phyloP scores from a whole-genome alignment of 371 early-diverging fungal species.

The Apophysomyces elegans region DNA sequence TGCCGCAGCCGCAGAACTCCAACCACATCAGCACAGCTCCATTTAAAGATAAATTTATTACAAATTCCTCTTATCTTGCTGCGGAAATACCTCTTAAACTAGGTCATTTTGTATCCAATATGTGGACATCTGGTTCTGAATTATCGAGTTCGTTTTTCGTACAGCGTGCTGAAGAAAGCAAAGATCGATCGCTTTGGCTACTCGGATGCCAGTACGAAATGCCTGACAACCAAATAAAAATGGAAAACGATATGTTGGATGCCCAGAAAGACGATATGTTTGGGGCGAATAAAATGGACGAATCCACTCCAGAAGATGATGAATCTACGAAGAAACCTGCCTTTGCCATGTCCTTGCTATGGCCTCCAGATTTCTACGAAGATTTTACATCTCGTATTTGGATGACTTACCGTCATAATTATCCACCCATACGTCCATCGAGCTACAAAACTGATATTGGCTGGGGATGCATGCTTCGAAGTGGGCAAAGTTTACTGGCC shows the following conservation, averaged over 20 bases:
- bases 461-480: slow-evolving; percentile 98
- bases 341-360: slow-evolving; percentile 28
- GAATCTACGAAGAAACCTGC: slow-evolving; percentile 8
- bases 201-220: slow-evolving; percentile 35
- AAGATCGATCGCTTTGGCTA: slow-evolving; percentile 37
- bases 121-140: slow-evolving; percentile 48
- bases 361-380: slow-evolving; percentile 62
- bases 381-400: slow-evolving; percentile 84
- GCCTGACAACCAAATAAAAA: slow-evolving; percentile 22
- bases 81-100: slow-evolving; percentile 57
- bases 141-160: slow-evolving; percentile 31
- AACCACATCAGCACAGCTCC: slow-evolving; percentile 52
- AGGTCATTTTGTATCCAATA: slow-evolving; percentile 53
- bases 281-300: not conserved
- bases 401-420: slow-evolving; percentile 93
- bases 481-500: slow-evolving; percentile 92
- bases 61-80: slow-evolving; percentile 55
- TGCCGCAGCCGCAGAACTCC: slow-evolving; percentile 55
- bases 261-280: slow-evolving; percentile 45
- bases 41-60: slow-evolving; percentile 47
- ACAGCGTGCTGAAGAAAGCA: slow-evolving; percentile 15
- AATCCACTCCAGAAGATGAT: slow-evolving; percentile 1
- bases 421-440: slow-evolving; percentile 82
- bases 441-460: slow-evolving; percentile 86
- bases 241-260: slow-evolving; percentile 42